Conservation (phyloP, 2,329 filamentous ascomycete genomes). For the Stagonosporopsis vannaccii region DNA sequence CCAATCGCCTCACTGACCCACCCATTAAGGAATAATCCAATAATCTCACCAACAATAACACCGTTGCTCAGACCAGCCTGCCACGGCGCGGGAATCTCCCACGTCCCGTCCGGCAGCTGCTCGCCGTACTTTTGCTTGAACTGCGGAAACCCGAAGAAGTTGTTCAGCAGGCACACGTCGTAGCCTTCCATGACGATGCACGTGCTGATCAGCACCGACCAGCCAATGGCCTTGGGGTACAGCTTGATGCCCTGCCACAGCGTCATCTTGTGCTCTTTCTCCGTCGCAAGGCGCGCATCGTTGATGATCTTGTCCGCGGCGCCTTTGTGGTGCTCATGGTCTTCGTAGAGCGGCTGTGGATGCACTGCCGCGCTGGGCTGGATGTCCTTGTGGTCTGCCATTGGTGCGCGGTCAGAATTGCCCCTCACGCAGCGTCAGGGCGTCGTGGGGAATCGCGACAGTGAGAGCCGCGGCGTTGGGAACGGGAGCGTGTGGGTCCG, state of each 20-base stretch:
- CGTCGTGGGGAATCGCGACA: neutral
- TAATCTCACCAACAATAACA: constrained; percentile 56
- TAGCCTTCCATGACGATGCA: constrained; percentile 94
- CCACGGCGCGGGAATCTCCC: constrained; percentile 55
- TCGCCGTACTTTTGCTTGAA: constrained; percentile 58
- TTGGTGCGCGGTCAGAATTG: constrained; percentile 14
- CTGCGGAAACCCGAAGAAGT: constrained; percentile 68
- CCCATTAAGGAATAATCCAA: constrained; percentile 57
- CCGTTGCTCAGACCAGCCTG: constrained; percentile 58
- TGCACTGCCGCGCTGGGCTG: constrained; percentile 21
- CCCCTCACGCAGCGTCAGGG: constrained; percentile 2
- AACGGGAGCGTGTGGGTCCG: constrained; percentile 4
- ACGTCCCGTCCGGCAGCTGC: constrained; percentile 49
- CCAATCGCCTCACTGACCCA: constrained; percentile 57
- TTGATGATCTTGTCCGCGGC: constrained; percentile 45
- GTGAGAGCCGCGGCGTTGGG: constrained; percentile 6
- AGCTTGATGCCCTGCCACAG: constrained; percentile 78
- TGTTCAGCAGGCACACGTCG: constrained; percentile 81
- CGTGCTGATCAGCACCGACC: constrained; percentile 86
- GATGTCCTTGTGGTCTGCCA: constrained; percentile 39
- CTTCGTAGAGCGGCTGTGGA: constrained; percentile 20
- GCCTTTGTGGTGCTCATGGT: constrained; percentile 34
- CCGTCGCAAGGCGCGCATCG: constrained; percentile 55
- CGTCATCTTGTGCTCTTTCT: constrained; percentile 60
- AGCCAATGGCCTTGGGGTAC: constrained; percentile 86